Evolutionary conservation across 495 filamentous ascomycete genomes (phyloP), one percentile per base, ranked within the genome.

Genomic region (Annulohypoxylon stygium): DNA sequence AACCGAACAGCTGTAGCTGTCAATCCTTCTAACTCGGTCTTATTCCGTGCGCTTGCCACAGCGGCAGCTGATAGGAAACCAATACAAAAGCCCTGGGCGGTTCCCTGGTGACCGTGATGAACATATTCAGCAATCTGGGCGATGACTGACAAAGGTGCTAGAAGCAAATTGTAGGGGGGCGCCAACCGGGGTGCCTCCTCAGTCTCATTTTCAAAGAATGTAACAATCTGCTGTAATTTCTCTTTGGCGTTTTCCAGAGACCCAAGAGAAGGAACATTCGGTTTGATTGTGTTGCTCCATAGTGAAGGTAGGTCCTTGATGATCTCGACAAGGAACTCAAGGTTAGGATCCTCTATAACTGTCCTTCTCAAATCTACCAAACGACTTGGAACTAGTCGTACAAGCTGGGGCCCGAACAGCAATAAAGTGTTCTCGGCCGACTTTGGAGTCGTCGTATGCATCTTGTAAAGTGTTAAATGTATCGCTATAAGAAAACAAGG

Each of bases 371-470:
- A 57, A n/a, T 68, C 65, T 43, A n/a, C 41, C 3, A 68, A 47
- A 61, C 65, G 65, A 4, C 54, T 43, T 30, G 65, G 47, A 4
- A 61, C 33, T 0, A 68, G 57, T 23, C 65, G 65, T 30, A 55
- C 45, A 30, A 68, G 50, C 39, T 68, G 65, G 14, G 65, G 65
- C 36, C 65, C 65, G 45, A 68, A 68, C n/a, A 68, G 16, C n/a
- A 68, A 20, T 16, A 68, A 41, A 23, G n/a, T 54, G 36, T 68
- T 61, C 23, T n/a, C 8, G n/a, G 55, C 45, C 34, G 65, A 23
- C 8, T 54, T 68, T 43, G 43, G 20, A 25, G 43, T 2, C 1
- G 33, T 60, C 30, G 55, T 20, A 54, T 53, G 47, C 65, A 68
- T 68, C 14, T 39, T 54, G 45, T 45, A 50, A 45, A 67, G 5